A percentile compares a stretch with the other conserved stretches of the same genome.
These are phyloP conservation scores for Suaeda aralocaspica DNA, from an alignment of 148 eudicot genomes.

Conservation along the genomic window DNA sequence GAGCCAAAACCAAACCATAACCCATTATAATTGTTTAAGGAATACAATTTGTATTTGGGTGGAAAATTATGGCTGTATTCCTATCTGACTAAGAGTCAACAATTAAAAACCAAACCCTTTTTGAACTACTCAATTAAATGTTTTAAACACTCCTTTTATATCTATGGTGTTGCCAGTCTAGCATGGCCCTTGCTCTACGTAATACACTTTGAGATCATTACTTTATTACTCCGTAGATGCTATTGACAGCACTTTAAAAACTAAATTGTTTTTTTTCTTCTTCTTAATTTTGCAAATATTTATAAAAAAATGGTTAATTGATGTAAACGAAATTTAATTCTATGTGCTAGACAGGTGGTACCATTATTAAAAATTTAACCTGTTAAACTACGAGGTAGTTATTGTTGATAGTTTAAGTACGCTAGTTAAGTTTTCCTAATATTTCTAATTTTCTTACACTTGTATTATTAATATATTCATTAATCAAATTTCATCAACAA, in stretches of 20 bases:
- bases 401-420: too few species aligned
- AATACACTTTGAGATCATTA: not conserved
- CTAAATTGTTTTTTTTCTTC: too few species aligned
- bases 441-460: not conserved
- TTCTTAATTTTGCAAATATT: too few species aligned
- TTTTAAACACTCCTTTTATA: conserved; percentile 6
- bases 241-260: too few species aligned
- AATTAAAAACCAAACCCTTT: conserved; percentile 25
- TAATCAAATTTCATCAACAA: conserved; percentile 15
- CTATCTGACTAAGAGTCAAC: conserved; percentile 21
- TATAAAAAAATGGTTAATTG: too few species aligned
- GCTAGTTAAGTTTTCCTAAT: too few species aligned
- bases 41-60: not conserved
- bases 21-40: not conserved
- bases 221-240: not conserved
- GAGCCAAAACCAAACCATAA: conserved; percentile 3
- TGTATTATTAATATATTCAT: not conserved
- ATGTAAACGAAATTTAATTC: too few species aligned
- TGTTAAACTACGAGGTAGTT: too few species aligned
- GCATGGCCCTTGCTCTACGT: conserved; percentile 25
- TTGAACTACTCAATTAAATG: conserved; percentile 25
- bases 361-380: too few species aligned
- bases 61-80: conserved; percentile 21
- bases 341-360: too few species aligned
- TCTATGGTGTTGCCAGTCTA: conserved; percentile 33